These are phyloP conservation scores for Vicia faba DNA, from an alignment of 306 rosid genomes.

Conservation along the genomic window DNA sequence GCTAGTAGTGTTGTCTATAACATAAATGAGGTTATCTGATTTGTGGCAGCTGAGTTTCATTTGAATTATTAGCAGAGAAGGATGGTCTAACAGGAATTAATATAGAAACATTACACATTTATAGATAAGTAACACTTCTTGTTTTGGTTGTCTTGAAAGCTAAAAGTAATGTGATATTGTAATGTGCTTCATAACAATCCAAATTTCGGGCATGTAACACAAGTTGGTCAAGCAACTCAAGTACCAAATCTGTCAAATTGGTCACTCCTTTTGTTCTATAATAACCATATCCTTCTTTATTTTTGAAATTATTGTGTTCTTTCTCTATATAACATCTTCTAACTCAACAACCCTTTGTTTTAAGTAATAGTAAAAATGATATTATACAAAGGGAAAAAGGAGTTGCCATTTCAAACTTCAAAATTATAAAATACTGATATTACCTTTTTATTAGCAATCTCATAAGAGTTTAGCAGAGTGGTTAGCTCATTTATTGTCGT, in stretches of 20 bases:
- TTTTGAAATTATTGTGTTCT: conserved; percentile 65
- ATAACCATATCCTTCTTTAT: conserved; percentile 77
- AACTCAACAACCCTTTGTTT: conserved; percentile 69
- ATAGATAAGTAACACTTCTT: too few relatives aligned
- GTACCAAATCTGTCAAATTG: background rate
- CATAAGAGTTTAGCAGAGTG: conserved; percentile 52
- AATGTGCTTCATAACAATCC: too few relatives aligned
- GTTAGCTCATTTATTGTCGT: conserved; percentile 67
- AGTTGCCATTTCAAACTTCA: background rate
- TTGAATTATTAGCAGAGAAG: too few relatives aligned
- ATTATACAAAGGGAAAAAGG: background rate
- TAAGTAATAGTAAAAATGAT: background rate
- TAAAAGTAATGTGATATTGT: too few relatives aligned
- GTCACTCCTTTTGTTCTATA: conserved; percentile 66
- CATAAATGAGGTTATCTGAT: too few relatives aligned
- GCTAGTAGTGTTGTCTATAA: too few relatives aligned
- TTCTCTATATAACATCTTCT: conserved; percentile 75
- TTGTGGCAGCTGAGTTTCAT: too few relatives aligned
- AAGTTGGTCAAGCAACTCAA: too few relatives aligned
- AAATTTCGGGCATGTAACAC: too few relatives aligned
- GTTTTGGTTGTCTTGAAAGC: too few relatives aligned
- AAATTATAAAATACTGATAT: conserved; percentile 15
- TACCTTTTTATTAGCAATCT: conserved; percentile 64
- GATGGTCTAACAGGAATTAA: too few relatives aligned
- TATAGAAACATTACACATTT: too few relatives aligned